Evolutionary conservation across 257 asterid genomes (phyloP).

Genomic region (Linaria vulgaris): DNA sequence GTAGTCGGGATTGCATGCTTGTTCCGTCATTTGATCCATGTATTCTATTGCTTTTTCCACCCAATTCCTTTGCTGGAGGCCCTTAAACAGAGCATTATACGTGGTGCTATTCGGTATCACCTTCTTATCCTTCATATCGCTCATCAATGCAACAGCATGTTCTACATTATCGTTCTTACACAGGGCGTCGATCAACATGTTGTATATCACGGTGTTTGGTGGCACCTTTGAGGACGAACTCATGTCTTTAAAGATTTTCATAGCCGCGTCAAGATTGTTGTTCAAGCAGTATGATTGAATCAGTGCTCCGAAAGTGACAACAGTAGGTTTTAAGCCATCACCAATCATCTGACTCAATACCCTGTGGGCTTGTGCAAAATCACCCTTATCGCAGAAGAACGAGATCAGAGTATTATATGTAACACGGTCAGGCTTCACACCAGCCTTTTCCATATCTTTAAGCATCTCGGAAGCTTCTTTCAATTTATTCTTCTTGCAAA

Average conservation of each 20-base stretch:
- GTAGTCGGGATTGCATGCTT: conserved; percentile 71
- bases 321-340: conserved; percentile 58
- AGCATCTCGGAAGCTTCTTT: conserved; percentile 56
- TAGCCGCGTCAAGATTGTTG: conserved; percentile 50
- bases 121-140: conserved; percentile 62
- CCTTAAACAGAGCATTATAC: conserved; percentile 73
- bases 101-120: conserved; percentile 66
- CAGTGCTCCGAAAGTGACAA: conserved; percentile 77
- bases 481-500: conserved; percentile 61
- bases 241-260: conserved; percentile 60
- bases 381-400: conserved; percentile 54
- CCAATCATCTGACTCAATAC: conserved; percentile 52
- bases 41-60: conserved; percentile 54
- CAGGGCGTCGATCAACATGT: conserved; percentile 56
- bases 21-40: conserved; percentile 81
- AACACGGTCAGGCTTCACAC: conserved; percentile 63
- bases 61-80: conserved; percentile 61
- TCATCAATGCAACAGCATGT: conserved; percentile 57
- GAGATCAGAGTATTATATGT: conserved; percentile 81
- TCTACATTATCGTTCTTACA: conserved; percentile 70
- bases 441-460: conserved; percentile 55
- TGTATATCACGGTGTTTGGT: conserved; percentile 69
- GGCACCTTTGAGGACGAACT: conserved; percentile 40
- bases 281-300: conserved; percentile 61
- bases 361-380: conserved; percentile 44